Percentiles rank a stretch among this genome's conserved stretches.
phyloP scores from a whole-genome alignment of 2,329 filamentous ascomycete genomes.

The Drechslerella dactyloides region DNA sequence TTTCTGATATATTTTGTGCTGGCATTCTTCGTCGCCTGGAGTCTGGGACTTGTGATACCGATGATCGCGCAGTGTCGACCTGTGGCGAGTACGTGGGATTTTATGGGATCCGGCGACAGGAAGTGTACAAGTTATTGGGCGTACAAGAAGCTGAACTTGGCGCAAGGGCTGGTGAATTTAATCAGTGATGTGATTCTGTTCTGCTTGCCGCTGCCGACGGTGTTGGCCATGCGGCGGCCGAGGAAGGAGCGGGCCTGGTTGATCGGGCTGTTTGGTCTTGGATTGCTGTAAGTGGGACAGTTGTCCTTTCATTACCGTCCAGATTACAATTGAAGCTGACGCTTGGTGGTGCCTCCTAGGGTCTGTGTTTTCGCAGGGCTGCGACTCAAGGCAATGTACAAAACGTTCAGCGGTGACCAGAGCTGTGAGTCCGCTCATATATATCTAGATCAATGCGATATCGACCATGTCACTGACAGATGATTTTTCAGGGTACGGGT shows the following conservation, averaged over 20 bases:
- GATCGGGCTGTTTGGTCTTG: conserved; percentile 31
- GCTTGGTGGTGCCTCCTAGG: conserved; percentile 12
- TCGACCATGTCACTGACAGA: conserved; percentile 4
- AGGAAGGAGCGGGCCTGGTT: conserved; percentile 36
- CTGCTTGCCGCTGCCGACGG: conserved; percentile 36
- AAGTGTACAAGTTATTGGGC: conserved; percentile 31
- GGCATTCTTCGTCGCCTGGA: conserved; percentile 39
- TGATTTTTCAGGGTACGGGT: conserved; percentile 34
- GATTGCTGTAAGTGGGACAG: conserved; percentile 31
- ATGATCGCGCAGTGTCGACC: conserved; percentile 38
- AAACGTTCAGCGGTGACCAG: conserved; percentile 39
- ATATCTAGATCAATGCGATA: not conserved
- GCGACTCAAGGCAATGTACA: conserved; percentile 33
- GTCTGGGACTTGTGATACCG: conserved; percentile 35
- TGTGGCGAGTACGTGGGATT: conserved; percentile 24
- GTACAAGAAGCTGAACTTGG: conserved; percentile 37
- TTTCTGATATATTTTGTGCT: conserved; percentile 34
- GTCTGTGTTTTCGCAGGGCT: conserved; percentile 42
- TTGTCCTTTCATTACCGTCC: not conserved
- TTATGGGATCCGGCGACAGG: conserved; percentile 9
- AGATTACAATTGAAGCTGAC: not conserved
- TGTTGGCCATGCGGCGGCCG: conserved; percentile 30
- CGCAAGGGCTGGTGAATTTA: conserved; percentile 37
- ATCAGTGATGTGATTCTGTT: conserved; percentile 42
- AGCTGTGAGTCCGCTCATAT: conserved; percentile 21